Evolutionary conservation across 2,329 filamentous ascomycete genomes (phyloP), one percentile per base, ranked within the genome.

Genomic region (Colletotrichum truncatum): DNA sequence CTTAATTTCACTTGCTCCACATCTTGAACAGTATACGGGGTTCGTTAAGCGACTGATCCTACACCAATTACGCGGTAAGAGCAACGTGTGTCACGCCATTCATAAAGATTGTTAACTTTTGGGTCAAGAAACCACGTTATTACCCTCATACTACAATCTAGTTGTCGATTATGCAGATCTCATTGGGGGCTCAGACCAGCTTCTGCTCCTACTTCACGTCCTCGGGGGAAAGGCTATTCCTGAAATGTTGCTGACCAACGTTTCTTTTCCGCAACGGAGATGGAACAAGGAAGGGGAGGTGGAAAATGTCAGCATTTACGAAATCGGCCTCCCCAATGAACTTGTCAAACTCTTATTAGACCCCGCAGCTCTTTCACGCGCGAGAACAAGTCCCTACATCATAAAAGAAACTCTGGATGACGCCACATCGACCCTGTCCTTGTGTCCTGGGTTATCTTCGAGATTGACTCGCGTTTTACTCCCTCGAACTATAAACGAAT

Each of bases 211-310:
- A 0, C 45, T 76, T 1, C 43, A 67, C 9, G 69, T 70, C 0
- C 64, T 77, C 18, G 58, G 58, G 9, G 51, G 39, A 6, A 26
- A 30, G 6, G 30, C 45, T 1, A 66, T 77, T 2, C 75, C 75
- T 0, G 49, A 72, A 1, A 62, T 68, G 2, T 21, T 77, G 1
- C 7, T 77, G 0, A 70, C 69, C 21, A 68, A 64, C 14, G 62
- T 72, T 7, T 68, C 67, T 2, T 11, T 45, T 0, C 67, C 72
- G 0, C 73, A 72, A 45, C 48, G 69, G 2, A 64, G 72, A 3
- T 77, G 75, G 58, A 56, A 48, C 30, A 30, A 12, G 4, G 30
- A 56, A 7, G 75, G 75, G 8, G 75, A 77, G 34, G 72, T 77
- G 5, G 59, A 71, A 4, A 68, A 39, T 0, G 68, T 66, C 10